Conservation (phyloP, 768 basidiomycete genomes). For the Rhizopogon vesiculosus region DNA sequence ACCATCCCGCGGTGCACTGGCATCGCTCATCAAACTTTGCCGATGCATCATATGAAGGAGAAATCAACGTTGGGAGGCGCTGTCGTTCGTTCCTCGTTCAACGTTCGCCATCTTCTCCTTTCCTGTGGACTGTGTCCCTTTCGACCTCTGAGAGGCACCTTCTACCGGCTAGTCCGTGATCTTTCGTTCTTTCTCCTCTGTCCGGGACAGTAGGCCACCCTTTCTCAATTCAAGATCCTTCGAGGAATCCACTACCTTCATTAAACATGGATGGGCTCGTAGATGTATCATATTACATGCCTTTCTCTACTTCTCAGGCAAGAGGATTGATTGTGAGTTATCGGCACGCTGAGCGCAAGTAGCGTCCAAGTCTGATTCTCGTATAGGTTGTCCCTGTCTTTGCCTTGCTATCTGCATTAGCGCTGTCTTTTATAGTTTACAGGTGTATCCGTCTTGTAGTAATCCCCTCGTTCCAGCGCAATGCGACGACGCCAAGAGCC, state of each 20-base stretch:
- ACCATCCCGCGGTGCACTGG: not conserved
- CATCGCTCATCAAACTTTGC: slow-evolving; percentile 4
- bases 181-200: slow-evolving; percentile 7
- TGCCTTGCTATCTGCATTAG: slow-evolving; percentile 49
- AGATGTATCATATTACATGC: slow-evolving; percentile 1
- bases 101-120: slow-evolving; percentile 11
- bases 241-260: slow-evolving; percentile 2
- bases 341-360: not conserved
- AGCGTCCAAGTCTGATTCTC: not conserved
- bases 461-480: slow-evolving; percentile 24
- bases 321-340: slow-evolving; percentile 17
- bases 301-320: slow-evolving; percentile 10
- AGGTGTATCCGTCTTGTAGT: slow-evolving; percentile 46
- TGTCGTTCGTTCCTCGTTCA: slow-evolving; percentile 16
- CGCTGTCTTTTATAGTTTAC: slow-evolving; percentile 44
- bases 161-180: slow-evolving; percentile 20
- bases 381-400: slow-evolving; percentile 42
- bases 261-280: slow-evolving; percentile 2
- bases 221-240: not conserved
- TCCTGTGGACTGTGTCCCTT: slow-evolving; percentile 29
- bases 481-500: slow-evolving; percentile 22
- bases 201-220: slow-evolving; percentile 9
- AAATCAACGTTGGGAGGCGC: not conserved
- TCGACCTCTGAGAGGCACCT: slow-evolving; percentile 24
- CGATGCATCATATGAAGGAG: slow-evolving; percentile 1